A percentile compares a stretch with the other conserved stretches of the same genome.
Evolutionary conservation across 2,329 filamentous ascomycete genomes (phyloP).

Genomic region (Colletotrichum gloeosporioides): DNA sequence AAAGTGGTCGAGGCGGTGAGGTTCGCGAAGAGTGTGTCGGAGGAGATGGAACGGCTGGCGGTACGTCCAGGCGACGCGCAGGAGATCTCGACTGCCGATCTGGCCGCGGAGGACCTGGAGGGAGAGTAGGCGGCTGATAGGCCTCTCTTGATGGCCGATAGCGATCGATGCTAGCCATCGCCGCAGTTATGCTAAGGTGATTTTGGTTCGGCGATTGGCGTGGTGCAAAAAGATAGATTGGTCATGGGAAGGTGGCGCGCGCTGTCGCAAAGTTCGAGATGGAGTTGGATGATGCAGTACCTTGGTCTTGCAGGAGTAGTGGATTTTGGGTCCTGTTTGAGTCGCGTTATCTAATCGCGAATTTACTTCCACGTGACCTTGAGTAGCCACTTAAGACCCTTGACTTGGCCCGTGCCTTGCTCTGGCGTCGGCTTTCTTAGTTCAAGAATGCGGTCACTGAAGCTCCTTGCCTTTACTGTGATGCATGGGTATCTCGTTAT

Average conservation of each 20-base stretch:
- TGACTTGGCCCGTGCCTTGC: not conserved
- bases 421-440: not conserved
- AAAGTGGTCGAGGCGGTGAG: constrained; percentile 58
- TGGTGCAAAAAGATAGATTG: not conserved
- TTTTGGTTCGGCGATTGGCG: not conserved
- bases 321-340: constrained; percentile 20
- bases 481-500: not conserved
- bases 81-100: constrained; percentile 57
- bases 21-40: constrained; percentile 60
- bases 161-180: constrained; percentile 66
- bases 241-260: constrained; percentile 3
- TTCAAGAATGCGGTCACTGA: not conserved
- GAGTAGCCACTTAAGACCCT: not conserved
- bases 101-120: constrained; percentile 37
- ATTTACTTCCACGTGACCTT: constrained; percentile 2
- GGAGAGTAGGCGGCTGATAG: constrained; percentile 59
- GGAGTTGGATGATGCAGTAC: not conserved
- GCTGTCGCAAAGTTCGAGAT: constrained; percentile 8
- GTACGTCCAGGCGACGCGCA: constrained; percentile 57
- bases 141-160: constrained; percentile 63
- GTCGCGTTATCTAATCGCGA: constrained; percentile 28
- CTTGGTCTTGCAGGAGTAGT: not conserved
- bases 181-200: constrained; percentile 1
- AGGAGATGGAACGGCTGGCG: constrained; percentile 66
- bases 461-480: not conserved